Base-by-base conservation (phyloP, 2,329 filamentous ascomycete genomes). In the Didymella lethalis region DNA sequence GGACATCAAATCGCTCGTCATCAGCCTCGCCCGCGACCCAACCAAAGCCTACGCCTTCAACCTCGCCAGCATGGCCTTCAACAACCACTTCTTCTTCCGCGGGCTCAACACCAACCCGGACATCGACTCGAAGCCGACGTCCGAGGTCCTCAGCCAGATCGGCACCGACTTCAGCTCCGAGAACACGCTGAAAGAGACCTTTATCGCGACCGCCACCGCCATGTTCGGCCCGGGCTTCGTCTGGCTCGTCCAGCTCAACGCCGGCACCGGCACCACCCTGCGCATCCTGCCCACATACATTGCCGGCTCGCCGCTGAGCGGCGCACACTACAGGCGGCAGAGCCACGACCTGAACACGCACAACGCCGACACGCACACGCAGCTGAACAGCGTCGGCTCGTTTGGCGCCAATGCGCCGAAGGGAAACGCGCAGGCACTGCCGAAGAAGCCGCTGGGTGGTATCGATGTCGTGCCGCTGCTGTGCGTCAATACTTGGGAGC, bases 161-260 rank as follows among this genome's bases (percentile, higher is more conserved):
- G 82, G 86, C 70, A 80, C 82, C 66, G 87, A 87, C 70, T 98
- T 97, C 82, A 90, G 90, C 74, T 92, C 89, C 69, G 82, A 96
- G 69, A 90, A 96, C 65, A 93, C 90, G 29, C 87, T 99, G 59
- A 88, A 88, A 74, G 84, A 84, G 68, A 91, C 95, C 75, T 88
- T 99, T 78, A 79, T 95, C 72, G 82, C 88, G 64, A 96, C 90
- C 40, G 94, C 94, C 58, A 84, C 87, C 66, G 86, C 88, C 80
- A 97, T 98, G 93, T 98, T 99, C 81, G 95, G 94, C 54, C 93
- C 94, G 0, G 95, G 95, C 65, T 98, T 96, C 80, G 90, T 98
- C 75, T 99, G 95, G 95, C 88, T 99, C 62, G 91, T 97, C 70
- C 74, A 82, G 44, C 79, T 80, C 52, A 75, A 77, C 41, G 79